A percentile compares a stretch with the other conserved stretches of the same genome.
Conservation (phyloP, 2,329 filamentous ascomycete species). For the Ophiostoma tasmaniense region DNA sequence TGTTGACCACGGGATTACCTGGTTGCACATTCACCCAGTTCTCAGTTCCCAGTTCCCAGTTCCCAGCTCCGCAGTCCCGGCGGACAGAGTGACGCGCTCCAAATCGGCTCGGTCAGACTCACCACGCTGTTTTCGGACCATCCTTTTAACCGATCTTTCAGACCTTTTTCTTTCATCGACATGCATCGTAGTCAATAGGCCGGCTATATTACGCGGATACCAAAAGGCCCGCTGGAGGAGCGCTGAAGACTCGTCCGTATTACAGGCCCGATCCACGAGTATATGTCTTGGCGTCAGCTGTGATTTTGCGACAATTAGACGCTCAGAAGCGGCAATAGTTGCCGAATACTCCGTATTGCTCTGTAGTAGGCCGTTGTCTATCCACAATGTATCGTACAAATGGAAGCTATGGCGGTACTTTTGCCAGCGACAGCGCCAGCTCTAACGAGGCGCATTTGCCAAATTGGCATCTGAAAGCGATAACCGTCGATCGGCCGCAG, state of each 20-base stretch:
- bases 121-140: not conserved
- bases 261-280: not conserved
- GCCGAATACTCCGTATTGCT: not conserved
- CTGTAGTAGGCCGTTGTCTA: no score
- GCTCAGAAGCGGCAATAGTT: not conserved
- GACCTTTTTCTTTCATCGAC: not conserved
- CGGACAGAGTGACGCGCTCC: no score
- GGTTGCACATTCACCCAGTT: no score
- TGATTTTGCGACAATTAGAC: not conserved
- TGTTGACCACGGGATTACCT: no score
- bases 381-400: not conserved
- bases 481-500: not conserved
- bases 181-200: not conserved
- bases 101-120: not conserved
- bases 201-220: not conserved
- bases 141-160: not conserved
- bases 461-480: not conserved
- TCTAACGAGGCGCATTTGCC: not conserved
- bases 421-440: not conserved
- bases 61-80: no score
- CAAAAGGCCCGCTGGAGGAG: not conserved
- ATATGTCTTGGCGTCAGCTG: not conserved
- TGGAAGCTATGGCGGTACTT: not conserved
- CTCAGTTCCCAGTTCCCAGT: no score
- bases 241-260: not conserved